phyloP scores from a whole-genome alignment of 805 yeast species.

The Candida montana region DNA sequence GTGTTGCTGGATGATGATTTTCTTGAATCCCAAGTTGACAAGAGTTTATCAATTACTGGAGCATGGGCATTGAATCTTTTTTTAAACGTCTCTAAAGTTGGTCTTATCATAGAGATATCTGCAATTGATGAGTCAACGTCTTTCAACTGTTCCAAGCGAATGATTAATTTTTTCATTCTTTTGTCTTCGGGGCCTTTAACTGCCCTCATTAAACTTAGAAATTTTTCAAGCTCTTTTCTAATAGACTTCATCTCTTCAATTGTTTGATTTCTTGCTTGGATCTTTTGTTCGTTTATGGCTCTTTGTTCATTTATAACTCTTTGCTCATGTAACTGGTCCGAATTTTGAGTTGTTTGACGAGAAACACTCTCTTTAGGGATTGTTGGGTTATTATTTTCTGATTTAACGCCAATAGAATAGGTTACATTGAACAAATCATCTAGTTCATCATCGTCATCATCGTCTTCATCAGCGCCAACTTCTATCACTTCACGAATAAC shows the following conservation, averaged over 20 bases:
- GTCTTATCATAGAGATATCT: neutral
- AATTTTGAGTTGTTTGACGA: too few species aligned
- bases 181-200: neutral
- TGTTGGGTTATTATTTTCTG: neutral
- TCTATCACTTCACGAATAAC: constrained; percentile 1
- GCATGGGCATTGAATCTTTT: neutral
- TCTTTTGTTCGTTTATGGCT: too few species aligned
- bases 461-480: neutral
- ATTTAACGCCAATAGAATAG: neutral
- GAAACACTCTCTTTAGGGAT: neutral
- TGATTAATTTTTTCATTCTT: neutral
- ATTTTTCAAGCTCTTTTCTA: neutral
- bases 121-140: neutral
- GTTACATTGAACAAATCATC: neutral
- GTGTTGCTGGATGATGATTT: too few species aligned
- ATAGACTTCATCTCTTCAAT: neutral
- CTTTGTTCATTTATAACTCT: constrained; percentile 9
- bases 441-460: too few species aligned
- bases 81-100: neutral
- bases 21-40: neutral
- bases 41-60: neutral
- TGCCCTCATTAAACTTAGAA: neutral
- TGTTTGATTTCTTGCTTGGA: neutral
- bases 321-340: neutral
- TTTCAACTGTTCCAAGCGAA: neutral